These are phyloP conservation scores for Leptographium flavum DNA, from an alignment of 2,329 filamentous ascomycete genomes.

Conservation along the genomic window DNA sequence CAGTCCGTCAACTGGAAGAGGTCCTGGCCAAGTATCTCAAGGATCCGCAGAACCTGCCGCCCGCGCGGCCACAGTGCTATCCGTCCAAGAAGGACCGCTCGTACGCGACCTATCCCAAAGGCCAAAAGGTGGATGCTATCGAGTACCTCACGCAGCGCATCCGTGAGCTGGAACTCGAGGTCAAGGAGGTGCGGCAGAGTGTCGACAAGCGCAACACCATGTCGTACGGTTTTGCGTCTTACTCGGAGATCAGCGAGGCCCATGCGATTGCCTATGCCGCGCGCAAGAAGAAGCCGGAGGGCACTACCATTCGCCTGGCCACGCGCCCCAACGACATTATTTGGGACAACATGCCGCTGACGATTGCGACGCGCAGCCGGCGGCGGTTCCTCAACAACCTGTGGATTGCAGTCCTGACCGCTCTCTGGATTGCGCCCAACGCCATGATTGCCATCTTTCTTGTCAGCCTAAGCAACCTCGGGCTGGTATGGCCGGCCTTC, in stretches of 20 bases:
- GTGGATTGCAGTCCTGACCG: conserved; percentile 68
- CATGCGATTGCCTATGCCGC: conserved; percentile 75
- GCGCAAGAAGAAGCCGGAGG: conserved; percentile 66
- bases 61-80: conserved; percentile 62
- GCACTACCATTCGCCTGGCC: conserved; percentile 63
- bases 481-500: conserved; percentile 66
- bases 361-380: conserved; percentile 52
- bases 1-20: conserved; percentile 69
- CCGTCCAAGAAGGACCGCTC: conserved; percentile 68
- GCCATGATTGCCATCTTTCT: conserved; percentile 89
- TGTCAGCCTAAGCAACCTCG: conserved; percentile 71
- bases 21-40: conserved; percentile 82
- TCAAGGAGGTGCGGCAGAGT: conserved; percentile 66
- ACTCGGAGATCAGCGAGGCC: conserved; percentile 73
- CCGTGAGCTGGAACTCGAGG: conserved; percentile 64
- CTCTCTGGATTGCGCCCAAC: conserved; percentile 85
- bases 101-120: conserved; percentile 46
- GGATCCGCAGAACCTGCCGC: conserved; percentile 66
- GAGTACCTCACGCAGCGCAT: conserved; percentile 84
- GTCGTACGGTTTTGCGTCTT: conserved; percentile 89
- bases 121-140: conserved; percentile 80
- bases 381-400: conserved; percentile 66
- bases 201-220: conserved; percentile 82
- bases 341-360: conserved; percentile 81
- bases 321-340: conserved; percentile 85